phyloP scores from a whole-genome alignment of 768 basidiomycete species.

The Leccinum boreale region DNA sequence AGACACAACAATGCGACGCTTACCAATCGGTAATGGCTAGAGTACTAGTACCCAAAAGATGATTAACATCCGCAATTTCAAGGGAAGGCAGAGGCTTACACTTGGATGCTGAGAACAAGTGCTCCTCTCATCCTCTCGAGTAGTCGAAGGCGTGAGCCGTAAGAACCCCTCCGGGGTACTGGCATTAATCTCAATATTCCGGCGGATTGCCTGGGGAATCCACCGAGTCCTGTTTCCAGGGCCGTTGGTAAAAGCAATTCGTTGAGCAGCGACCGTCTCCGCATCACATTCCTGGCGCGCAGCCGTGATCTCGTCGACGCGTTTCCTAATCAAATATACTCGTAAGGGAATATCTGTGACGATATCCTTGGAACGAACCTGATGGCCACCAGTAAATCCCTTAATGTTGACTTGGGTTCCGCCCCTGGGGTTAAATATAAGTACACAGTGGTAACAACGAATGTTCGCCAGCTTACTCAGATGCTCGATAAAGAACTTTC shows the following conservation, averaged over 20 bases:
- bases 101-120: constrained; percentile 18
- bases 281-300: constrained; percentile 13
- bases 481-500: constrained; percentile 28
- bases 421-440: constrained; percentile 12
- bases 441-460: neutral
- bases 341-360: neutral
- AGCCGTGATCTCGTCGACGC: constrained; percentile 16
- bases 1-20: neutral
- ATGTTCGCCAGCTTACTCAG: constrained; percentile 16
- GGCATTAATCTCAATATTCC: constrained; percentile 11
- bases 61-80: neutral
- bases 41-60: constrained; percentile 9
- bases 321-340: constrained; percentile 4
- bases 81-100: constrained; percentile 3
- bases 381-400: constrained; percentile 17
- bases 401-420: constrained; percentile 22
- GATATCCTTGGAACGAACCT: constrained; percentile 16
- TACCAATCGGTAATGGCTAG: constrained; percentile 25
- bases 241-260: constrained; percentile 8
- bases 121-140: neutral
- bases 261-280: constrained; percentile 9
- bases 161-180: constrained; percentile 4
- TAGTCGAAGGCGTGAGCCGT: neutral
- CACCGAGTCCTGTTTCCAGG: neutral
- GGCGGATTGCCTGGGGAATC: constrained; percentile 9